Evolutionary conservation across 352 stramenopile species (phyloP).

Genomic region (Peronospora belbahrii): DNA sequence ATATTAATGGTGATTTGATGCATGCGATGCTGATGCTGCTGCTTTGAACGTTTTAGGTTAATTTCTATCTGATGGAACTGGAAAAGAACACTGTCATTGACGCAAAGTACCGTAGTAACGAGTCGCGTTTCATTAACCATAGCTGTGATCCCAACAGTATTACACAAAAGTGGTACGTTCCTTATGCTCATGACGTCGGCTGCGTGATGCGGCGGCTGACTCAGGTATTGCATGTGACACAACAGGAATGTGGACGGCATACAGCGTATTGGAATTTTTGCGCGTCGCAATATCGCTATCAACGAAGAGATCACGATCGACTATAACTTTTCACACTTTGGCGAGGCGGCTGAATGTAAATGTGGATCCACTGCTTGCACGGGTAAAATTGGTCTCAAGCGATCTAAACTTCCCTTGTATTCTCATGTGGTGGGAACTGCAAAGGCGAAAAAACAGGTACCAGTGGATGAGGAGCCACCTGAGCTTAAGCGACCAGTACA

Average conservation of each 20-base stretch:
- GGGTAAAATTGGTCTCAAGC: constrained; percentile 68
- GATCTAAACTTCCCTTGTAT: constrained; percentile 30
- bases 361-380: constrained; percentile 66
- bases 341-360: constrained; percentile 66
- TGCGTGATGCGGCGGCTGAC: not conserved
- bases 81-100: constrained; percentile 84
- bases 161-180: constrained; percentile 86
- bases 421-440: constrained; percentile 8
- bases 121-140: constrained; percentile 95
- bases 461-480: constrained; percentile 23
- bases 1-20: not conserved
- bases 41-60: constrained; percentile 25
- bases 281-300: constrained; percentile 41
- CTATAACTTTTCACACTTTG: constrained; percentile 84
- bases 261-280: constrained; percentile 74
- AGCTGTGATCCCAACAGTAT: constrained; percentile 92
- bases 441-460: constrained; percentile 23
- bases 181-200: not conserved
- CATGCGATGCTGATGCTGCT: no score
- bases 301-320: constrained; percentile 80
- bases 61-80: constrained; percentile 86
- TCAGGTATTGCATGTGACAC: not conserved
- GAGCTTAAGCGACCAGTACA: constrained; percentile 58
- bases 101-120: constrained; percentile 84
- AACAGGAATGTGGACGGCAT: constrained; percentile 63